Base-by-base conservation (phyloP, 2,329 filamentous ascomycete genomes). In the Monosporascus sp. region DNA sequence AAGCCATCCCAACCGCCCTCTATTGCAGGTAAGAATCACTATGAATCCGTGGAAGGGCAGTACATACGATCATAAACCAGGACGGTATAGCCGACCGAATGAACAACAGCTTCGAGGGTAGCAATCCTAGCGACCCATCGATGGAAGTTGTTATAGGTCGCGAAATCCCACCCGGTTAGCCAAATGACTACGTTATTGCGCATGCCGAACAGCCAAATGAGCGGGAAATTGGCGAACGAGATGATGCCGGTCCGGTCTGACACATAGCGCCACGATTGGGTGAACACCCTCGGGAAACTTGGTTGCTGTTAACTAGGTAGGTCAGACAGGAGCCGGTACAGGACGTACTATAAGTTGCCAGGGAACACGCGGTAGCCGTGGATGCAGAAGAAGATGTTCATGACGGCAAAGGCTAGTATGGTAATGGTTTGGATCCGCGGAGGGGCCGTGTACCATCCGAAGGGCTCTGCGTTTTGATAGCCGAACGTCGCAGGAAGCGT, bases 151-250 rank as follows among this genome's bases (percentile, higher is more conserved):
- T 82, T 88, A 61, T 83, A 88, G 0, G 82, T 83, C 2, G 77
- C 76, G 64, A 86, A 88, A 11, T 81, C 82, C 85, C 86, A 89
- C 0, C 85, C 85, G 0, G 86, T 88, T 0, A 83, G 64, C 82
- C 82, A 86, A 51, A 87, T 71, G 17, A 88, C 74, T 0, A 84
- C 62, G 50, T 89, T 87, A 56, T 89, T 89, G 9, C 86, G 74
- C 63, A 82, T 81, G 0, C 80, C 81, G 58, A 89, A 88, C 0
- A 88, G 66, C 83, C 84, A 88, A 0, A 88, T 70, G 2, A 86
- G 61, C 0, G 83, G 82, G 7, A 88, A 75, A 57, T 86, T 86
- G 4, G 80, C 81, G 58, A 85, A 81, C 0, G 82, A 80, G 24
- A 89, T 74, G 35, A 85, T 78, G 0, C 85, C 85, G 0, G 83